phyloP scores from a whole-genome alignment of 148 eudicot genomes.

The Vaccinium darrowii region DNA sequence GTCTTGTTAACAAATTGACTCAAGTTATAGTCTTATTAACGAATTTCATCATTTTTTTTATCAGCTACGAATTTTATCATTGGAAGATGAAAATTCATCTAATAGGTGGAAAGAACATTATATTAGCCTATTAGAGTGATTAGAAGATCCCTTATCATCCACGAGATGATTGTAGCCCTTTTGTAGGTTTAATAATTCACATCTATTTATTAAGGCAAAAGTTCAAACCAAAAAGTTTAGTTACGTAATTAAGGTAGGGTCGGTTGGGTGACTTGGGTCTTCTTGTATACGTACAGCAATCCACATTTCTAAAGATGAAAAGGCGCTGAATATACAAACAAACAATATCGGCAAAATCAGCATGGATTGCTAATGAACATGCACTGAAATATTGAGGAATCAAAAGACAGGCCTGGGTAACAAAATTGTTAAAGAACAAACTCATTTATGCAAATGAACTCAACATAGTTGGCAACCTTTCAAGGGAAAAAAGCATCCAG shows the following conservation, averaged over 20 bases:
- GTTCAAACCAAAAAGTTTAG: background rate
- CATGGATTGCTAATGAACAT: background rate
- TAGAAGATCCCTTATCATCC: background rate
- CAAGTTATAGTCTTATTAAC: background rate
- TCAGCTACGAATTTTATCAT: background rate
- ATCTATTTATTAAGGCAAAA: background rate
- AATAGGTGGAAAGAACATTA: background rate
- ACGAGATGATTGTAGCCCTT: background rate
- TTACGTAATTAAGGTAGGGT: background rate
- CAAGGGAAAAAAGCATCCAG: background rate
- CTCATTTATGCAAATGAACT: background rate
- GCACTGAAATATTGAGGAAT: background rate
- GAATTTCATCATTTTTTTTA: no score
- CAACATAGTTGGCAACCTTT: background rate
- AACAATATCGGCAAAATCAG: background rate
- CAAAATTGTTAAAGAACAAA: background rate
- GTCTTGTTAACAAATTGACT: background rate
- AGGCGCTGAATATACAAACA: background rate
- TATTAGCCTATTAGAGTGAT: background rate
- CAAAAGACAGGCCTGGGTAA: background rate
- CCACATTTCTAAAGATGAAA: slow-evolving; percentile 6
- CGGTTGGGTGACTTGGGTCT: background rate
- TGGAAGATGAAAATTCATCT: background rate
- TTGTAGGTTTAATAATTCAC: background rate
- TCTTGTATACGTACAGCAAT: background rate